Conservation (phyloP, 2,329 filamentous ascomycete species). For the Sphaerulina musiva region DNA sequence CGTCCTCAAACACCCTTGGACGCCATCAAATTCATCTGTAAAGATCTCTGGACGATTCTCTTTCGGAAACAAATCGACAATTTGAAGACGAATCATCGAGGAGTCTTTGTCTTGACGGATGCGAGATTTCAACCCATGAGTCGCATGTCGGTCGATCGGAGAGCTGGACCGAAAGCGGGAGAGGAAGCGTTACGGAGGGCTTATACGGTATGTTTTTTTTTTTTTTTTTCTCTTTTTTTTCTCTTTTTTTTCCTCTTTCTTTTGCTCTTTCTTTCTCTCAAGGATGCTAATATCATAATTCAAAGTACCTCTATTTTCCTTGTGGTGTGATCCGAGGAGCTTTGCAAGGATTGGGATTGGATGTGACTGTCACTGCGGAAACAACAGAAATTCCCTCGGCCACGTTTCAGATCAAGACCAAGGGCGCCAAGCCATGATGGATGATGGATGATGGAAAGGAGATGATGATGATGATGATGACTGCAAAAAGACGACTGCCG, state of each 20-base stretch:
- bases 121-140: conserved; percentile 82
- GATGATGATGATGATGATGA: too few species aligned
- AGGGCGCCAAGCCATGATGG: conserved; percentile 57
- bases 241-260: not conserved
- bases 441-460: too few species aligned
- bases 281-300: too few species aligned
- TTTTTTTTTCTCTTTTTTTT: not conserved
- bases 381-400: conserved; percentile 78
- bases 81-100: conserved; percentile 93
- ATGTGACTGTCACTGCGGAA: conserved; percentile 86
- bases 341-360: conserved; percentile 85
- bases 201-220: conserved; percentile 59
- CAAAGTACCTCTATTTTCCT: conserved; percentile 86
- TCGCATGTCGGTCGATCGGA: conserved; percentile 72
- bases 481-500: too few species aligned
- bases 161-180: conserved; percentile 27
- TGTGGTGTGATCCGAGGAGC: conserved; percentile 87
- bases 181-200: conserved; percentile 57
- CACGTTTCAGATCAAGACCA: conserved; percentile 92
- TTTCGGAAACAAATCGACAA: conserved; percentile 98
- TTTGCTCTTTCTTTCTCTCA: not conserved
- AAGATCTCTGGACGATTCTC: conserved; percentile 90
- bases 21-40: conserved; percentile 97
- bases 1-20: conserved; percentile 89
- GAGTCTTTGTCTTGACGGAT: conserved; percentile 93